Percentiles rank a stretch among this genome's conserved stretches.
Evolutionary conservation across 441 rosid genomes (phyloP).

Genomic region (Geranium incanum): DNA sequence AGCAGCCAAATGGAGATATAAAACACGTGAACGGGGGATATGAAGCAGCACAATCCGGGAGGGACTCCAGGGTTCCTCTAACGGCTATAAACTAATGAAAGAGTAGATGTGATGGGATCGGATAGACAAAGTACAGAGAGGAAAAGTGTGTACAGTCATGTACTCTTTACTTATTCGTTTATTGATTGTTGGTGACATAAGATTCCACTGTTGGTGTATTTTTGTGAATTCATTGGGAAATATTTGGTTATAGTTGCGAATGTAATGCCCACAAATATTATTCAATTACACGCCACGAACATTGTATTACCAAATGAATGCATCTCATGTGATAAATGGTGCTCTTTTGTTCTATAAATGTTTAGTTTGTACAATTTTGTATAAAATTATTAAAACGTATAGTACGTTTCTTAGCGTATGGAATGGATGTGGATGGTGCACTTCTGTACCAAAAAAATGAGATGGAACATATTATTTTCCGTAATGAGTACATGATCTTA

Average conservation of each 20-base stretch:
- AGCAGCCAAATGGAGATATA: slow-evolving; percentile 65
- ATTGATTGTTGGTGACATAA: not conserved
- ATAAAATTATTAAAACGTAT: too few species aligned
- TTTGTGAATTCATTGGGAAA: not conserved
- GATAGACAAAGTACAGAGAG: slow-evolving; percentile 10
- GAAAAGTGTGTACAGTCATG: not conserved
- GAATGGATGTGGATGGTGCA: too few species aligned
- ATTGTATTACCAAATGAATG: too few species aligned
- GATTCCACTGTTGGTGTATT: not conserved
- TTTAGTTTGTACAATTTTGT: too few species aligned
- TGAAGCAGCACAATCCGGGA: slow-evolving; percentile 48
- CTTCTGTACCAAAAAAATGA: too few species aligned
- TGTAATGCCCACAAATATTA: not conserved
- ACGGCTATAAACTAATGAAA: slow-evolving; percentile 55
- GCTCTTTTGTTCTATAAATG: too few species aligned
- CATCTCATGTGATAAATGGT: too few species aligned
- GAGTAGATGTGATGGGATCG: slow-evolving; percentile 8
- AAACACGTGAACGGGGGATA: slow-evolving; percentile 49
- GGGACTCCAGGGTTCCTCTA: slow-evolving; percentile 79
- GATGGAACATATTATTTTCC: too few species aligned
- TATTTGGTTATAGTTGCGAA: not conserved
- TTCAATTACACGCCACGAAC: not conserved
- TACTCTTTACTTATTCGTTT: slow-evolving; percentile 1
- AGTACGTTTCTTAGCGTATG: too few species aligned
- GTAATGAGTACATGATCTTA: too few species aligned